A percentile compares a stretch with the other conserved stretches of the same genome.
These are phyloP conservation scores for Penicillium sp. DNA, from an alignment of 2,329 filamentous ascomycete species.

Conservation along the genomic window DNA sequence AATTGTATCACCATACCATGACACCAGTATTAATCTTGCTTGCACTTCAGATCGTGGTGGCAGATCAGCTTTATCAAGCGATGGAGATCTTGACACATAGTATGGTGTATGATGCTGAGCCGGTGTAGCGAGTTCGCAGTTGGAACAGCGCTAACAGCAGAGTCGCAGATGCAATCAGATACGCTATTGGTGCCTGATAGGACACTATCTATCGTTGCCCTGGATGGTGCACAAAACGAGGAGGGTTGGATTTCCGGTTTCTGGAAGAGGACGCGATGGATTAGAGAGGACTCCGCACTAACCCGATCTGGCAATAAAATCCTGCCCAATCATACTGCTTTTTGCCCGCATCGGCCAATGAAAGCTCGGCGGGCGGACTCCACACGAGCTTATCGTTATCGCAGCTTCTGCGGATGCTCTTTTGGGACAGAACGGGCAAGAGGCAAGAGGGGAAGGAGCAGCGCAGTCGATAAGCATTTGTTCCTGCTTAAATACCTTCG, in stretches of 20 bases:
- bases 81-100: neutral
- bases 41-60: neutral
- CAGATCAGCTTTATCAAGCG: neutral
- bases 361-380: neutral
- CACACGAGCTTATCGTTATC: slow-evolving; percentile 16
- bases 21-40: neutral
- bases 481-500: neutral
- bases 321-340: slow-evolving; percentile 7
- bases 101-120: neutral
- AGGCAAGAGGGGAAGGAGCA: slow-evolving; percentile 2
- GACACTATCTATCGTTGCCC: too few species aligned
- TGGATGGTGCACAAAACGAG: too few species aligned
- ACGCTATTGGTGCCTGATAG: neutral
- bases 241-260: slow-evolving; percentile 14
- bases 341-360: neutral
- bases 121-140: slow-evolving; percentile 2
- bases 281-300: neutral
- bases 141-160: neutral
- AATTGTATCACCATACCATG: neutral
- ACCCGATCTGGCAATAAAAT: slow-evolving; percentile 3
- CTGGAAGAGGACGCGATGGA: slow-evolving; percentile 10
- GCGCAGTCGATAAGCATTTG: neutral
- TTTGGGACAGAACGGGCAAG: slow-evolving; percentile 6
- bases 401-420: slow-evolving; percentile 3
- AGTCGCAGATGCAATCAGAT: neutral